Conservation (phyloP, 2,329 filamentous ascomycete species). For the Penicillium sp. region DNA sequence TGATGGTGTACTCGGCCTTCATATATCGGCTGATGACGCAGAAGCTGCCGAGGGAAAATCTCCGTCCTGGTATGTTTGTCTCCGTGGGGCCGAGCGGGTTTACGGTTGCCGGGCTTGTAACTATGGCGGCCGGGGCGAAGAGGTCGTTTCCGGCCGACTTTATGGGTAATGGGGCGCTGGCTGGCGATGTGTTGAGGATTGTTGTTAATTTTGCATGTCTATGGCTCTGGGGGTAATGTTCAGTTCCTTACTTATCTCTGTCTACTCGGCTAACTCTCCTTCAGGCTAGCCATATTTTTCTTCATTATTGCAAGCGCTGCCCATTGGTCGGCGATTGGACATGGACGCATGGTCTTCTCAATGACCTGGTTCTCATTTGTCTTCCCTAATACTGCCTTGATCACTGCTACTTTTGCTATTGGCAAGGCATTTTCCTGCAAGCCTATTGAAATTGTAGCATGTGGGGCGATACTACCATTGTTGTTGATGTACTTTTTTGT, state of each 20-base stretch:
- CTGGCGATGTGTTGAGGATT: constrained; percentile 54
- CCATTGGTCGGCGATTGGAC: constrained; percentile 63
- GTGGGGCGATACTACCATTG: constrained; percentile 63
- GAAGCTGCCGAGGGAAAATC: constrained; percentile 71
- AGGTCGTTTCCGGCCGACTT: constrained; percentile 51
- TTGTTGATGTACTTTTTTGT: constrained; percentile 68
- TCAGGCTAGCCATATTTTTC: constrained; percentile 73
- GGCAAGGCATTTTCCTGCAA: constrained; percentile 59
- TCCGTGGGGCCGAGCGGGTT: constrained; percentile 74
- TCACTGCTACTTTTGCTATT: constrained; percentile 69
- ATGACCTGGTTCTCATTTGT: constrained; percentile 87
- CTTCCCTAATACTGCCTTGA: constrained; percentile 74
- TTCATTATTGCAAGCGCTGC: constrained; percentile 77
- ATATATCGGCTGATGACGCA: constrained; percentile 86
- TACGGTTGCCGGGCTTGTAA: constrained; percentile 60
- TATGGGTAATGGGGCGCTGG: constrained; percentile 56
- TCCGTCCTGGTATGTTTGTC: constrained; percentile 82
- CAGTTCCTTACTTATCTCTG: neutral
- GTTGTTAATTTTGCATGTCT: constrained; percentile 63
- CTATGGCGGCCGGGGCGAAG: constrained; percentile 53
- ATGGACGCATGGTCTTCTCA: constrained; percentile 66
- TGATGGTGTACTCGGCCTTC: constrained; percentile 82
- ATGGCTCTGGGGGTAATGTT: constrained; percentile 69
- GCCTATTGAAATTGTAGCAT: constrained; percentile 65
- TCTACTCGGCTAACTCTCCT: constrained; percentile 9